Conservation (phyloP, 2,329 filamentous ascomycete species). For the Teratosphaeria nubilosa region DNA sequence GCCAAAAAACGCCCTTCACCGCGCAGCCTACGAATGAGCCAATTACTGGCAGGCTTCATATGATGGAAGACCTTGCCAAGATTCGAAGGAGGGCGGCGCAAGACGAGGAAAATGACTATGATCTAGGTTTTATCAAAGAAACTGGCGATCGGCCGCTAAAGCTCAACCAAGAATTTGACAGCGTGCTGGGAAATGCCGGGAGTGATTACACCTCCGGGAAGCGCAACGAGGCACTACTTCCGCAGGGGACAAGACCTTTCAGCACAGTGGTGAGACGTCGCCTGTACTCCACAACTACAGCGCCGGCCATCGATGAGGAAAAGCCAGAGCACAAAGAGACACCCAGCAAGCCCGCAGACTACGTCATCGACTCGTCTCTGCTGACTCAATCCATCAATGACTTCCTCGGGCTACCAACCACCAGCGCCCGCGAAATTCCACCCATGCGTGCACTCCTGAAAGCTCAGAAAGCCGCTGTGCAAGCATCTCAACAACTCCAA, state of each 20-base stretch:
- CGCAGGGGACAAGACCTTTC: neutral
- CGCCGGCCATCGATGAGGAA: neutral
- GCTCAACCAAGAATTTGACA: neutral
- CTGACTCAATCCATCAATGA: constrained; percentile 1
- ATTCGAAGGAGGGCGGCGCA: neutral
- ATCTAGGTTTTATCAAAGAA: constrained; percentile 3
- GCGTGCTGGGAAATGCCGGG: neutral
- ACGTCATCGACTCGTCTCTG: neutral
- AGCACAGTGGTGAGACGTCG: neutral
- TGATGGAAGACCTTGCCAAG: neutral
- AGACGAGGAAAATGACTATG: constrained; percentile 9
- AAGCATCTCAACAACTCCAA: constrained; percentile 3
- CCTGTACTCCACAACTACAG: neutral
- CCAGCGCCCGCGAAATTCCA: neutral
- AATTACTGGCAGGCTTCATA: neutral
- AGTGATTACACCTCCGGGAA: neutral
- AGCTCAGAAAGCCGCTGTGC: constrained; percentile 1
- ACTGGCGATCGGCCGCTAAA: neutral
- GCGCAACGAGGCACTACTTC: neutral
- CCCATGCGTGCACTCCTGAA: constrained; percentile 10
- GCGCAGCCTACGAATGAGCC: neutral
- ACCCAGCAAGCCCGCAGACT: neutral
- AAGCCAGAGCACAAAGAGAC: neutral
- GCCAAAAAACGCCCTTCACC: no score
- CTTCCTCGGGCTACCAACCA: constrained; percentile 1